These are phyloP conservation scores for Aspergillus aculeatinus DNA, from an alignment of 2,329 filamentous ascomycete species.

Conservation along the genomic window DNA sequence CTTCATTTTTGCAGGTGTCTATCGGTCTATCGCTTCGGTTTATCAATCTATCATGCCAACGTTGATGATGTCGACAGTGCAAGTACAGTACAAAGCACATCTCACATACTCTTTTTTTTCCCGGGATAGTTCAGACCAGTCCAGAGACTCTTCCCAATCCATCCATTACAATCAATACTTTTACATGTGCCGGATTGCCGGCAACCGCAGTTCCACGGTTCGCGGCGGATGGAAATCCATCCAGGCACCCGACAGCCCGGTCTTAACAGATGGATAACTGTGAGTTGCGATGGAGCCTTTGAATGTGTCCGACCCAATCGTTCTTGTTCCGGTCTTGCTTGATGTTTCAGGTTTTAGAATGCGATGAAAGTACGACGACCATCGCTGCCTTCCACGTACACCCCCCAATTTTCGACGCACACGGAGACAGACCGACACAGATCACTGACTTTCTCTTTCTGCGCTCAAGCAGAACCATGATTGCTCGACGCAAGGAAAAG, in stretches of 20 bases:
- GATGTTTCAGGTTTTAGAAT: background rate
- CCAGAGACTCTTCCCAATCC: background rate
- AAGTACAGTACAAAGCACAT: background rate
- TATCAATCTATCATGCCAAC: background rate
- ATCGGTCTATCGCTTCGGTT: background rate
- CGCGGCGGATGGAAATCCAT: slow-evolving; percentile 5
- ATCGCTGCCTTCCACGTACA: background rate
- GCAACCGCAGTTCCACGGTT: slow-evolving; percentile 5
- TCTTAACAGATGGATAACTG: background rate
- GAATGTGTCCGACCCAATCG: background rate
- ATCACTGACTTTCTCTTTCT: background rate
- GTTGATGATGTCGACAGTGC: background rate
- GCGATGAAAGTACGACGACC: background rate
- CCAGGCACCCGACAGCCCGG: slow-evolving; percentile 3
- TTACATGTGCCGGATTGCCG: background rate
- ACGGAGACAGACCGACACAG: background rate
- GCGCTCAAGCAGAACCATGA: background rate
- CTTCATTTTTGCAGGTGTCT: background rate
- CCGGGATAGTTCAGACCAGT: background rate
- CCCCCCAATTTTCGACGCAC: background rate
- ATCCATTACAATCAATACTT: background rate
- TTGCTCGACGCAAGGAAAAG: background rate
- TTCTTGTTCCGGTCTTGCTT: background rate
- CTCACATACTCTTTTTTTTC: too few relatives aligned
- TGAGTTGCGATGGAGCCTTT: background rate